phyloP scores from a whole-genome alignment of 2,329 filamentous ascomycete species.

The Pleoardoris graminearum region DNA sequence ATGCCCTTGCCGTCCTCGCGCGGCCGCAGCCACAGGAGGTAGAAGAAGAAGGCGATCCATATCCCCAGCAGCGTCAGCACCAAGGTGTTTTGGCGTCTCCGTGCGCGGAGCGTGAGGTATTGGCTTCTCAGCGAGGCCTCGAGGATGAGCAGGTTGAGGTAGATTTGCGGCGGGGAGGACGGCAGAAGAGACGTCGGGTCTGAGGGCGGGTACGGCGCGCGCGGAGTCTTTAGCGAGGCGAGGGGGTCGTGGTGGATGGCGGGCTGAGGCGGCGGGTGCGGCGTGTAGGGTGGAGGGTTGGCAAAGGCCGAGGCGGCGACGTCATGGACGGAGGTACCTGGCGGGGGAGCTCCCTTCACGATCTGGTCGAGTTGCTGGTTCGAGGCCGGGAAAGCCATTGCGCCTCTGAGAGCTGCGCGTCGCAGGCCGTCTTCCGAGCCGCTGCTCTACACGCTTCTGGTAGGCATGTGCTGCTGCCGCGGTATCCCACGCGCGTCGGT shows the following conservation, averaged over 20 bases:
- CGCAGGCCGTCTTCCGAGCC: background rate
- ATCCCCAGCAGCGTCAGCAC: constrained; percentile 77
- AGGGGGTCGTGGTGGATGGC: constrained; percentile 48
- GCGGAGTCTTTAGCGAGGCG: constrained; percentile 42
- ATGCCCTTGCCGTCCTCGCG: constrained; percentile 90
- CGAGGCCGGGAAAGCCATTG: constrained; percentile 18
- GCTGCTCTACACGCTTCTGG: background rate
- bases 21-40: constrained; percentile 92
- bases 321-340: constrained; percentile 55
- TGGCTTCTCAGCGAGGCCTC: constrained; percentile 92
- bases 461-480: constrained; percentile 17
- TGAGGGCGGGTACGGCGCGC: constrained; percentile 46
- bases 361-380: constrained; percentile 71
- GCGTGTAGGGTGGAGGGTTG: constrained; percentile 12
- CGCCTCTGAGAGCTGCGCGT: background rate
- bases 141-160: constrained; percentile 95
- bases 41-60: constrained; percentile 85
- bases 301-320: constrained; percentile 43
- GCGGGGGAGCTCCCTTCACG: constrained; percentile 83
- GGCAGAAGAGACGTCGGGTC: constrained; percentile 81
- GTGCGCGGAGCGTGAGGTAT: constrained; percentile 85
- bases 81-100: constrained; percentile 89
- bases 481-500: background rate
- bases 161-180: constrained; percentile 94
- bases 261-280: background rate